Conservation (phyloP, 2,329 filamentous ascomycete genomes). For the Chaetomiaceae sp. region DNA sequence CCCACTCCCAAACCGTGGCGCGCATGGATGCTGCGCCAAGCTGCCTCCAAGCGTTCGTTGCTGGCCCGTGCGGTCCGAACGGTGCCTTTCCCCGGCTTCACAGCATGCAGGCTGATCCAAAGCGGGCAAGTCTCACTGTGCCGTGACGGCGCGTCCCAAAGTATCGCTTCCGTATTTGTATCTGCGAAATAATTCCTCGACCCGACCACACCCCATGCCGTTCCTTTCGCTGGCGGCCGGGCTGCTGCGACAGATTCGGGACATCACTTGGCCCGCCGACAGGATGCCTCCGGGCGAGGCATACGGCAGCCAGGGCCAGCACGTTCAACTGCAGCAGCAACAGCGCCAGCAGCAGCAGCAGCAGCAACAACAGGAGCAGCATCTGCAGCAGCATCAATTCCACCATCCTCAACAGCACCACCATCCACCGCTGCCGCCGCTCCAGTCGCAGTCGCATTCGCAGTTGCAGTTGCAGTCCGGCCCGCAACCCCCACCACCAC, state of each 20-base stretch:
- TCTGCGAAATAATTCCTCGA: conserved; percentile 12
- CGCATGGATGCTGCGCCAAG: background rate
- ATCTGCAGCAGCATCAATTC: conserved; percentile 22
- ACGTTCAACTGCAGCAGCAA: conserved; percentile 23
- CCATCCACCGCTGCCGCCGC: conserved; percentile 24
- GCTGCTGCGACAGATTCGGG: conserved; percentile 27
- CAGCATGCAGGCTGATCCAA: conserved; percentile 8
- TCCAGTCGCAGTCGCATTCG: conserved; percentile 23
- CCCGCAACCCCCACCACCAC: conserved; percentile 10
- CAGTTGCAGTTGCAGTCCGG: conserved; percentile 16
- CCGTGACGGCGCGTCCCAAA: conserved; percentile 9
- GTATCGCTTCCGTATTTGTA: background rate
- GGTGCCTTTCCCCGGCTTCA: conserved; percentile 5
- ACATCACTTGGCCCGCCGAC: conserved; percentile 12
- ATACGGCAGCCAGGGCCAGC: conserved; percentile 32
- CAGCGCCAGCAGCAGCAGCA: conserved; percentile 22
- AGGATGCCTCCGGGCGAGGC: conserved; percentile 36
- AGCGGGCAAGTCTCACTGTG: background rate
- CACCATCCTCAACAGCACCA: conserved; percentile 24
- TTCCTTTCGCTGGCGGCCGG: conserved; percentile 2
- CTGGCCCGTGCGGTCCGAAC: background rate
- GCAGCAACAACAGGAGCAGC: conserved; percentile 20
- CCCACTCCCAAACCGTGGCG: background rate
- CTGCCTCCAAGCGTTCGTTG: too few relatives aligned
- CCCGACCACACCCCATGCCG: conserved; percentile 20